phyloP scores from a whole-genome alignment of 768 basidiomycete genomes.

The Boletellus ananas region DNA sequence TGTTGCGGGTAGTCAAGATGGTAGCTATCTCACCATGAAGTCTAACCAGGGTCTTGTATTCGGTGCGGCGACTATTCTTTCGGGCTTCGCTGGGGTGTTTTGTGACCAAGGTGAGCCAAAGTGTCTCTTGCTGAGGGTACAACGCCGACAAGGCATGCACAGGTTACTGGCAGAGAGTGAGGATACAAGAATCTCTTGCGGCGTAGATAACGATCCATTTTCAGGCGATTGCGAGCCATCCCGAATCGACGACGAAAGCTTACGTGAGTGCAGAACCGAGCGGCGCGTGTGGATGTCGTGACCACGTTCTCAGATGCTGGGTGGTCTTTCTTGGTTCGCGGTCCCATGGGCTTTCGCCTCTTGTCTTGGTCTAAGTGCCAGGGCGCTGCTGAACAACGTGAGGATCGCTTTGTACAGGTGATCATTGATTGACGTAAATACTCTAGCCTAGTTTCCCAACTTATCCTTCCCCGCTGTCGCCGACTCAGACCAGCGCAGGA shows the following conservation, averaged over 20 bases:
- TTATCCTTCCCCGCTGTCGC: constrained; percentile 41
- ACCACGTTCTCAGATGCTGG: constrained; percentile 40
- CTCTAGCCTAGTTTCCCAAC: constrained; percentile 50
- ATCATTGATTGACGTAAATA: not conserved
- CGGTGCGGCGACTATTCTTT: constrained; percentile 36
- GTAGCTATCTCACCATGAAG: constrained; percentile 57
- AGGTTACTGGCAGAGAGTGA: constrained; percentile 53
- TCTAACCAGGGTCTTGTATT: constrained; percentile 45
- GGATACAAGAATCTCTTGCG: not conserved
- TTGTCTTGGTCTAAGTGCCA: constrained; percentile 42
- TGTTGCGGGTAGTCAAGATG: constrained; percentile 45
- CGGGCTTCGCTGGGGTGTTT: constrained; percentile 46
- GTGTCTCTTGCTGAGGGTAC: not conserved
- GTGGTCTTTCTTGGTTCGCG: constrained; percentile 55
- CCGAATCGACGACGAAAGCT: constrained; percentile 48
- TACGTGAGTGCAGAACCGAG: constrained; percentile 33
- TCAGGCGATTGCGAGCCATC: constrained; percentile 50
- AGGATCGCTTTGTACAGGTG: not conserved
- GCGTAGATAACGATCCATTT: not conserved
- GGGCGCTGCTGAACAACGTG: constrained; percentile 33
- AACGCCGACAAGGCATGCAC: not conserved
- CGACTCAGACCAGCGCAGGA: constrained; percentile 39
- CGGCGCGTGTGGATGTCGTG: not conserved
- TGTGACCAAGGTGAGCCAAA: constrained; percentile 43
- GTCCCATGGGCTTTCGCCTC: constrained; percentile 52